These are phyloP conservation scores for Deinandra increscens DNA, from an alignment of 129 eudicot genomes.

Conservation along the genomic window DNA sequence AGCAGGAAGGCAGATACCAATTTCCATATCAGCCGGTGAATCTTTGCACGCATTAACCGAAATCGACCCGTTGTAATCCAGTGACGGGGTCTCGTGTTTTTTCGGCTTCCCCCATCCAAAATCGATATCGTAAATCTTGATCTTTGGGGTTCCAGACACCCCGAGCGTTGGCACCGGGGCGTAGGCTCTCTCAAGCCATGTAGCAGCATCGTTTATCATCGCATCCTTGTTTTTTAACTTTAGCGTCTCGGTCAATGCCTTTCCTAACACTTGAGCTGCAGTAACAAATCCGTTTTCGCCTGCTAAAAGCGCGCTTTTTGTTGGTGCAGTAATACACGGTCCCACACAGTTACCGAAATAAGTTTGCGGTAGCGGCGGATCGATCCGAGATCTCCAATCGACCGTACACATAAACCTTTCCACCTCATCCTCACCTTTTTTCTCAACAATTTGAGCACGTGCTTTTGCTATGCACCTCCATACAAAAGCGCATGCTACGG, in stretches of 20 bases:
- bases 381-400: constrained; percentile 27
- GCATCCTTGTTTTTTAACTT: constrained; percentile 14
- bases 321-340: background rate
- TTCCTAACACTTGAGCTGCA: constrained; percentile 11
- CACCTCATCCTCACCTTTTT: background rate
- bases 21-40: constrained; percentile 27
- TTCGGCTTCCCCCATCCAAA: constrained; percentile 39
- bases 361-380: constrained; percentile 30
- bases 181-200: background rate
- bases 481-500: constrained; percentile 28
- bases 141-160: constrained; percentile 31
- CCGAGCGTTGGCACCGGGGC: background rate
- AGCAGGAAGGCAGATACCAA: constrained; percentile 34
- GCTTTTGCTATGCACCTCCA: constrained; percentile 44
- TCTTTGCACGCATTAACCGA: constrained; percentile 27
- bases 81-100: constrained; percentile 21
- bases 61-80: constrained; percentile 22
- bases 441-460: background rate
- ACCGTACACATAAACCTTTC: constrained; percentile 19
- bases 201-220: background rate
- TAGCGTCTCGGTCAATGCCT: constrained; percentile 8
- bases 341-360: constrained; percentile 36
- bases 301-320: background rate
- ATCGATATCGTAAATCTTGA: constrained; percentile 26
- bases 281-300: constrained; percentile 16